These are phyloP conservation scores for Cladosporium sp. DNA, from an alignment of 2,329 filamentous ascomycete species.

Conservation along the genomic window DNA sequence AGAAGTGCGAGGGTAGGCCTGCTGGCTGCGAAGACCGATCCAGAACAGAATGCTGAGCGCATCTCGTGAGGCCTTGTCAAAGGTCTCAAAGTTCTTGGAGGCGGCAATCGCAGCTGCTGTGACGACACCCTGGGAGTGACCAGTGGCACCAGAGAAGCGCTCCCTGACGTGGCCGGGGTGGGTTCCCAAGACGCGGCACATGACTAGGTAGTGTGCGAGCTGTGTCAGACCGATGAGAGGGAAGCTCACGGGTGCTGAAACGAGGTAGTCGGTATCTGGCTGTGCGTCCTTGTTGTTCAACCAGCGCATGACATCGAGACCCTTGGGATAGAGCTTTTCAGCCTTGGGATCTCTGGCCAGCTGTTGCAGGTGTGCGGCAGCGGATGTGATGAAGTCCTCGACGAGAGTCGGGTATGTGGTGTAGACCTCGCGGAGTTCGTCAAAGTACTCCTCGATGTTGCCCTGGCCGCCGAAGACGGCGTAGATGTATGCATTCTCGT, in stretches of 20 bases:
- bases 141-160: conserved; percentile 80
- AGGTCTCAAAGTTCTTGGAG: conserved; percentile 89
- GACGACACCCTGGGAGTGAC: conserved; percentile 94
- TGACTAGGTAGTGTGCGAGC: conserved; percentile 90
- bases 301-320: conserved; percentile 93
- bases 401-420: conserved; percentile 88
- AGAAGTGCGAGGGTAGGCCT: conserved; percentile 93
- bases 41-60: conserved; percentile 94
- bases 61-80: conserved; percentile 71
- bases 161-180: conserved; percentile 85
- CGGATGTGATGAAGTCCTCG: conserved; percentile 73
- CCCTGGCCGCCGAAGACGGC: conserved; percentile 95
- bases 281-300: conserved; percentile 83
- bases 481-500: conserved; percentile 80
- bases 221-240: conserved; percentile 95
- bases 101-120: conserved; percentile 89
- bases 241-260: conserved; percentile 91
- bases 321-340: conserved; percentile 95
- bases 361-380: conserved; percentile 81
- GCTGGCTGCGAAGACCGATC: conserved; percentile 95
- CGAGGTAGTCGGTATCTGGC: conserved; percentile 88
- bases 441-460: conserved; percentile 99
- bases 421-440: conserved; percentile 89
- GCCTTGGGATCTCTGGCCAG: conserved; percentile 79
- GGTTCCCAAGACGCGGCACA: conserved; percentile 84